These are phyloP conservation scores for Niveomyces coronatus DNA, from an alignment of 2,329 filamentous ascomycete species.

Conservation along the genomic window DNA sequence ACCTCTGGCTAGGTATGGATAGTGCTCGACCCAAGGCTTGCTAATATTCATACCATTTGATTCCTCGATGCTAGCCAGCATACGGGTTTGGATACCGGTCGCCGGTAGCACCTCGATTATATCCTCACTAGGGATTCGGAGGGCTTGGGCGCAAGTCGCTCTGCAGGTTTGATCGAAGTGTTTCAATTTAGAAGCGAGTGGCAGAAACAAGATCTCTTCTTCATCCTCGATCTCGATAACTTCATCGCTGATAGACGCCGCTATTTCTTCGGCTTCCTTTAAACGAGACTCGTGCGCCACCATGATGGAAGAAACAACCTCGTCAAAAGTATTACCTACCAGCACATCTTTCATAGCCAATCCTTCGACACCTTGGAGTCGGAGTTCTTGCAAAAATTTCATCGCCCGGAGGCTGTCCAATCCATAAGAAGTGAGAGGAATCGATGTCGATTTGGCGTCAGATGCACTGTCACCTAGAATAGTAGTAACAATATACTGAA, in stretches of 20 bases:
- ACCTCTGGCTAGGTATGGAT: conserved; percentile 9
- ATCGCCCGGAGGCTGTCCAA: conserved; percentile 7
- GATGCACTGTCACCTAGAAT: conserved; percentile 3
- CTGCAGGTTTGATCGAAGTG: conserved; percentile 10
- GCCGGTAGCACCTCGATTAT: conserved; percentile 8
- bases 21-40: conserved; percentile 10
- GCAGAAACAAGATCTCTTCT: conserved; percentile 7
- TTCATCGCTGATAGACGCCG: conserved; percentile 2
- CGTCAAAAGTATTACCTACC: conserved; percentile 5
- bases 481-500: conserved; percentile 3
- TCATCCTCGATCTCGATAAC: conserved; percentile 9
- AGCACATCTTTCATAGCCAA: conserved; percentile 7
- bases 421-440: conserved; percentile 5
- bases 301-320: conserved; percentile 3
- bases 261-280: conserved; percentile 5
- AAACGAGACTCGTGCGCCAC: not conserved
- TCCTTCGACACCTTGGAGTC: conserved; percentile 5
- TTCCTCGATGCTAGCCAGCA: conserved; percentile 8
- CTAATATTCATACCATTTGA: conserved; percentile 7
- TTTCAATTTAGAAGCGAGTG: conserved; percentile 6
- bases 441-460: not conserved
- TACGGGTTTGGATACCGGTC: conserved; percentile 7
- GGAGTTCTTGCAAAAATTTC: conserved; percentile 8
- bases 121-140: conserved; percentile 6
- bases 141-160: conserved; percentile 5